phyloP scores from a whole-genome alignment of 228 moss, liverwort and hornwort species.

The Sphagnum magellanicum region DNA sequence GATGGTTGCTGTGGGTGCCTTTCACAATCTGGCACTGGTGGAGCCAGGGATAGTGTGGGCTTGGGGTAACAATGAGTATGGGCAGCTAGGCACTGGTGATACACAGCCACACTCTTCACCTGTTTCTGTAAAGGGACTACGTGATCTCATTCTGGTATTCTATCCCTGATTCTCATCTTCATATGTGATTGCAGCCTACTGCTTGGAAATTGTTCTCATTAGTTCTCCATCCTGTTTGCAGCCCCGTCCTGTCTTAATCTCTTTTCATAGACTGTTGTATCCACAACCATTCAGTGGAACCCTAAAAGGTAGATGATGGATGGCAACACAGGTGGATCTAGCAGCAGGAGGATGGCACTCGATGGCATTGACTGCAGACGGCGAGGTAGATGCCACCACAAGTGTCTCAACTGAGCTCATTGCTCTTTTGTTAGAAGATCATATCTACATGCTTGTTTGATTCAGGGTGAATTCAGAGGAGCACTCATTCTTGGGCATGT shows the following conservation, averaged over 20 bases:
- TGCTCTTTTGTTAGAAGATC: background rate
- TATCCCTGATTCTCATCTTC: background rate
- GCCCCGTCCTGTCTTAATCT: too few species aligned
- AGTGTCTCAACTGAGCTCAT: background rate
- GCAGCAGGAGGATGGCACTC: conserved; percentile 70
- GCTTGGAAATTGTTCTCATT: background rate
- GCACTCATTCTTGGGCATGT: too few species aligned
- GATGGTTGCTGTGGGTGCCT: conserved; percentile 49
- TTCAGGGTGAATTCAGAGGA: too few species aligned
- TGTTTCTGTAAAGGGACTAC: conserved; percentile 34
- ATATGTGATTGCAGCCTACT: background rate
- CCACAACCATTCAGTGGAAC: too few species aligned
- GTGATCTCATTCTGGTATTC: conserved; percentile 29
- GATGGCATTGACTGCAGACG: conserved; percentile 43
- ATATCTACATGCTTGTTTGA: too few species aligned
- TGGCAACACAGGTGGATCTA: conserved; percentile 31
- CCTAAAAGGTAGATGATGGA: too few species aligned
- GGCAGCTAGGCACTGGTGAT: conserved; percentile 54
- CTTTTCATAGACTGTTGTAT: too few species aligned
- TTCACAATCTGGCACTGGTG: conserved; percentile 54
- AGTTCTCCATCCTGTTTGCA: too few species aligned
- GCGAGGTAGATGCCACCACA: conserved; percentile 23
- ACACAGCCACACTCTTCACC: conserved; percentile 57
- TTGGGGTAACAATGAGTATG: conserved; percentile 65
- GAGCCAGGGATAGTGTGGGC: conserved; percentile 47